These are phyloP conservation scores for Rhizopus delemar DNA, from an alignment of 371 early-diverging fungal genomes.

Conservation along the genomic window DNA sequence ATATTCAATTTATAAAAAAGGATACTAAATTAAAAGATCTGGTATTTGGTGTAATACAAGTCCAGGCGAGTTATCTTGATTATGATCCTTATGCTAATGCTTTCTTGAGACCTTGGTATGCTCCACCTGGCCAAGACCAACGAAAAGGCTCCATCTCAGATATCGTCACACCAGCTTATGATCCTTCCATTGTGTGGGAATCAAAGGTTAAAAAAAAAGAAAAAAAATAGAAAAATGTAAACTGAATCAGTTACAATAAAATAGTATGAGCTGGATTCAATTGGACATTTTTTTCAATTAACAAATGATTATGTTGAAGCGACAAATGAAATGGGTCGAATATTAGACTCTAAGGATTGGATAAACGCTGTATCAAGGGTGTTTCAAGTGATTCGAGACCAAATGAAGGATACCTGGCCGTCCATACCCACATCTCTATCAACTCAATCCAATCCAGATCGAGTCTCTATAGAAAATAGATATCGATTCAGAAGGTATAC, in stretches of 20 bases:
- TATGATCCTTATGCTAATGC: constrained; percentile 58
- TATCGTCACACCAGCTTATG: constrained; percentile 35
- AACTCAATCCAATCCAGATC: constrained; percentile 15
- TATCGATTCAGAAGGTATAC: constrained; percentile 39
- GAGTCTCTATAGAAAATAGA: constrained; percentile 26
- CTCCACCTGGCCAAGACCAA: constrained; percentile 17
- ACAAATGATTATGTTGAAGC: constrained; percentile 36
- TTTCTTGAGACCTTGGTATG: constrained; percentile 45
- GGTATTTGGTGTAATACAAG: constrained; percentile 39
- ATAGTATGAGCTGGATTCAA: constrained; percentile 55
- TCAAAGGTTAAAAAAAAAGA: constrained; percentile 32
- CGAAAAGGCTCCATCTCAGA: constrained; percentile 25
- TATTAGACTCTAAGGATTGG: constrained; percentile 32
- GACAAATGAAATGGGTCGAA: constrained; percentile 32
- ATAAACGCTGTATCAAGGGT: constrained; percentile 31
- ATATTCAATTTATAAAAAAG: constrained; percentile 30
- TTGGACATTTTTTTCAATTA: constrained; percentile 53
- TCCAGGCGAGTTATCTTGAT: constrained; percentile 43
- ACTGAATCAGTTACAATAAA: not conserved
- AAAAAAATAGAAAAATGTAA: not conserved
- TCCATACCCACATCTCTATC: not conserved
- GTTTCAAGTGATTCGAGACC: constrained; percentile 32
- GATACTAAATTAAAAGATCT: constrained; percentile 29
- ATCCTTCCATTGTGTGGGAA: constrained; percentile 41
- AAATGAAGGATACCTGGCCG: constrained; percentile 44